Base-by-base conservation (phyloP, 164 flowering plant species). In the Malania oleifera region DNA sequence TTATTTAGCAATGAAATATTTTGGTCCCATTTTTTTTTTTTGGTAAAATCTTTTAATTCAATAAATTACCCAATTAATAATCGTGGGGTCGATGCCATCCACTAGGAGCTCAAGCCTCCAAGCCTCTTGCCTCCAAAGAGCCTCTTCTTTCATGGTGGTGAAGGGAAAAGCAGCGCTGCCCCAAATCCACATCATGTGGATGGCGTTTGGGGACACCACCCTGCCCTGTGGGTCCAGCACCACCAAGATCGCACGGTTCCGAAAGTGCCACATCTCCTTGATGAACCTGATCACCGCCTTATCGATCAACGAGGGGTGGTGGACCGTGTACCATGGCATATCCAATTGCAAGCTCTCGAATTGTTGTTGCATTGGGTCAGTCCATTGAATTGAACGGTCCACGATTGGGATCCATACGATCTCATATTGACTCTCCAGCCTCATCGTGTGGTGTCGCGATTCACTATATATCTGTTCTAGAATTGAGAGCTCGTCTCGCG, bases 101-200 rank as follows among this genome's bases (percentile, higher is more conserved):
- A 78, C 66, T 13, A 81, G 60, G 14, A 78, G 62, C 56, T 81
- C 81, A 56, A 78, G 82, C 60, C 62, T 65, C 74, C 74, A 81
- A 2, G 67, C 18, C 53, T 78, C 83, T 35, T 70, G 73, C 54
- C 43, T 69, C 85, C 82, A 81, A 2, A 81, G 70, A 31, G 60
- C 38, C 45, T 72, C 77, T 50, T 80, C 85, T 45, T 68, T 70
- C 34, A 15, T 0, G 56, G 63, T 73, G 22, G 82, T 72, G 65
- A 80, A 81, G 56, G 80, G 82, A 63, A 75, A 78, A 11, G 82
- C 80, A 24, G 14, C 37, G 59, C 68, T 71, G 46, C 78, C 80
- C 85, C 85, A 80, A 59, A 78, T 78, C 79, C 80, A 75, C 74
- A 80, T 80, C 82, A 78, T 75, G 68, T 75, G 82, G 28, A 73